Conservation (phyloP, 2,329 filamentous ascomycete species). For the Monosporascus sp. region DNA sequence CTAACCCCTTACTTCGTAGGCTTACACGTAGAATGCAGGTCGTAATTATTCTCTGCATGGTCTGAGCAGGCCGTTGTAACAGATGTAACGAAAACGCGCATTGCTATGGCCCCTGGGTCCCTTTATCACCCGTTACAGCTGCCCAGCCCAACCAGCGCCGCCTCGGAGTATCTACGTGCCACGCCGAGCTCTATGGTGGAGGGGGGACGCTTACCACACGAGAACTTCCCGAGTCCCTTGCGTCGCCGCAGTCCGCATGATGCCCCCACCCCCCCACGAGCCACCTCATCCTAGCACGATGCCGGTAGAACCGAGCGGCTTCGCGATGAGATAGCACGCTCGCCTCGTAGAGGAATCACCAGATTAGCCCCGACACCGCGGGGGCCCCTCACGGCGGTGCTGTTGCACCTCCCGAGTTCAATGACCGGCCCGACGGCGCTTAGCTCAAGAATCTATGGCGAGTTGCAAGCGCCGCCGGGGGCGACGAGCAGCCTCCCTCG, state of each 20-base stretch:
- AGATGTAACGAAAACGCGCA: too few species aligned
- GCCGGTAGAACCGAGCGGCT: conserved; percentile 5
- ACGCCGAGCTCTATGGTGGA: neutral
- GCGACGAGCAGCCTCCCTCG: conserved; percentile 40
- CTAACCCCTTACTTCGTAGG: too few species aligned
- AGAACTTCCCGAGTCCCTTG: conserved; percentile 11
- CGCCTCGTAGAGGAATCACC: conserved; percentile 48
- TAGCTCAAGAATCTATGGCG: conserved; percentile 46
- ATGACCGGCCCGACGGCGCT: conserved; percentile 36
- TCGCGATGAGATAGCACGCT: conserved; percentile 28
- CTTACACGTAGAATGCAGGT: too few species aligned
- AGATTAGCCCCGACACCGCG: conserved; percentile 54
- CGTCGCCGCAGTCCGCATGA: conserved; percentile 16
- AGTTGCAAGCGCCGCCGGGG: conserved; percentile 46
- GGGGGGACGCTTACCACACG: conserved; percentile 5
- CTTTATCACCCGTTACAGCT: too few species aligned
- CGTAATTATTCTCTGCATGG: too few species aligned
- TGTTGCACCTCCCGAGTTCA: conserved; percentile 31
- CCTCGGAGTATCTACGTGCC: neutral
- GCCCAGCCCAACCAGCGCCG: too few species aligned
- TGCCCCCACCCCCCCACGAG: too few species aligned
- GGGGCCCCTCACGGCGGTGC: conserved; percentile 41
- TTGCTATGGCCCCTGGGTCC: too few species aligned
- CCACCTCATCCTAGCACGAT: too few species aligned
- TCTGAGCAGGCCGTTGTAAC: too few species aligned